Base-by-base conservation (phyloP, 2,329 filamentous ascomycete species). In the Ceratocystis alfenasii region DNA sequence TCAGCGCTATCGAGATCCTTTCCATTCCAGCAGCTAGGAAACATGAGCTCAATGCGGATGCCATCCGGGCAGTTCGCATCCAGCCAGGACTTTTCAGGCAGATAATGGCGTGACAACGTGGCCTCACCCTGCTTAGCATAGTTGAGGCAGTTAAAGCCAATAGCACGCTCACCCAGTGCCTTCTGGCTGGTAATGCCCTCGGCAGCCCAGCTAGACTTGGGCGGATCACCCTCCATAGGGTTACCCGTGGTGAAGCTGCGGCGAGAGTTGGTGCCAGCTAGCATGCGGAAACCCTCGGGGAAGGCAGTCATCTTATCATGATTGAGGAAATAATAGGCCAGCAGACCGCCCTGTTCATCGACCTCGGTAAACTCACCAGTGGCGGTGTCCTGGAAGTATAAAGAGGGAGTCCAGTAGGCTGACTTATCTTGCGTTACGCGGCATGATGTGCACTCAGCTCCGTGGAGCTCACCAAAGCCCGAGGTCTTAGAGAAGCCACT, bases 91-190 rank as follows among this genome's bases (percentile, higher is more conserved):
- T 95, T 95, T 71, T 87, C 82, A 0, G 93, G 92, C 70, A 96
- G 72, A 73, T 83, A 86, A 75, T 96, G 92, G 70, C 92, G 90
- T 75, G 85, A 88, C 45, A 95, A 81, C 15, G 91, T 88, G 1
- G 82, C 81, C 74, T 96, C 91, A 1, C 88, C 78, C 0, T 75
- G 71, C 28, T 75, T 78, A 41, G 71, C 72, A 73, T 96, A 96
- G 82, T 97, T 87, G 68, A 99, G 78, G 76, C 94, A 97, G 80
- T 97, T 97, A 83, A 96, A 96, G 2, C 94, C 93, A 33, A 96
- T 71, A 8, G 92, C 90, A 68, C 92, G 90, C 78, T 95, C 88
- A 63, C 77, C 78, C 46, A 96, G 82, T 64, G 86, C 83, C 17
- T 76, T 74, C 77, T 95, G 91, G 60, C 73, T 75, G 10, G 86